Evolutionary conservation across 441 rosid species (phyloP).

Genomic region (Adansonia gregorii): DNA sequence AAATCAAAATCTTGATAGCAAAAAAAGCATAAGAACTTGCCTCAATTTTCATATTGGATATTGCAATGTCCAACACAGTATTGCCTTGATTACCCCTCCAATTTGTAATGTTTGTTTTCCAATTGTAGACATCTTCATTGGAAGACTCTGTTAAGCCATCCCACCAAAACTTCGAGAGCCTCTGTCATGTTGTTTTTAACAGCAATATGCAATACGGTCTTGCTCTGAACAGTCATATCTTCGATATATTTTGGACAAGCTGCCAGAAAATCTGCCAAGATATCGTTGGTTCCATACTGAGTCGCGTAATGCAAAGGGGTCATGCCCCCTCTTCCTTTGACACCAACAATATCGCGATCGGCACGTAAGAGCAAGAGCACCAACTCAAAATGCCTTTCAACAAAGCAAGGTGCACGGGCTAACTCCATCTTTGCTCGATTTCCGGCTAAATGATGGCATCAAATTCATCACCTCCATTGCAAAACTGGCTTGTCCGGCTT

Average conservation of each 20-base stretch:
- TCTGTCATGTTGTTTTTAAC: constrained; percentile 17
- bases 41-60: not conserved
- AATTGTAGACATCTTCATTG: not conserved
- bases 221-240: constrained; percentile 31
- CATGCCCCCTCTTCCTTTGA: constrained; percentile 38
- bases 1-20: not conserved
- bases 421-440: constrained; percentile 8
- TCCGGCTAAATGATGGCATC: constrained; percentile 35
- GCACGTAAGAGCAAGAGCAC: constrained; percentile 22
- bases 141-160: constrained; percentile 22
- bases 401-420: constrained; percentile 24
- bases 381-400: not conserved
- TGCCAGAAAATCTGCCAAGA: constrained; percentile 30
- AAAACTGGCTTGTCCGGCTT: constrained; percentile 31
- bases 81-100: constrained; percentile 28
- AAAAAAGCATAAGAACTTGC: not conserved
- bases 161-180: constrained; percentile 24
- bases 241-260: constrained; percentile 35
- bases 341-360: constrained; percentile 30
- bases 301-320: constrained; percentile 40
- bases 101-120: constrained; percentile 9
- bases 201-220: constrained; percentile 42
- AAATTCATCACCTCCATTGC: constrained; percentile 39
- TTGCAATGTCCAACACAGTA: constrained; percentile 35
- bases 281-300: constrained; percentile 25